Conservation (phyloP, 225 moss, liverwort and hornwort genomes). For the Marchantia paleacea region DNA sequence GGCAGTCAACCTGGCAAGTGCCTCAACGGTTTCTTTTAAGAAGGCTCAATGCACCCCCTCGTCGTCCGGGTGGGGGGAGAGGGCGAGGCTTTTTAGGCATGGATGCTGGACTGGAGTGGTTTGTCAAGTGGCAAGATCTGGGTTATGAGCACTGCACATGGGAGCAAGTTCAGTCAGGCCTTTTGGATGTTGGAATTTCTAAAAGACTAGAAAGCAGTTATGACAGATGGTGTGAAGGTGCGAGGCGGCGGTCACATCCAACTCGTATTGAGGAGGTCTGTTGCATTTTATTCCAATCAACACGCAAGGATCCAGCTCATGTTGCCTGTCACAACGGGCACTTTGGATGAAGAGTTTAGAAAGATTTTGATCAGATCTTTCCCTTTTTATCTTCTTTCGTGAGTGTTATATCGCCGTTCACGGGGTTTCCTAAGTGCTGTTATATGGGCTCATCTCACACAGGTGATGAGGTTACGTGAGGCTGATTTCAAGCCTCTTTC, state of each 20-base stretch:
- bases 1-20: slow-evolving; percentile 75
- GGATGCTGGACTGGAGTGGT: slow-evolving; percentile 59
- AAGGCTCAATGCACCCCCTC: slow-evolving; percentile 35
- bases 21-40: slow-evolving; percentile 74
- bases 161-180: slow-evolving; percentile 59
- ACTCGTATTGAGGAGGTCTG: slow-evolving; percentile 62
- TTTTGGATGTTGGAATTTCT: slow-evolving; percentile 41
- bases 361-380: too few relatives aligned
- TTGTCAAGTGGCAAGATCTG: slow-evolving; percentile 91
- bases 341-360: too few relatives aligned
- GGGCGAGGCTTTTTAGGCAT: slow-evolving; percentile 25
- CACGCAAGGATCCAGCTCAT: too few relatives aligned
- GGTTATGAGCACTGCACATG: slow-evolving; percentile 91
- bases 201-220: slow-evolving; percentile 46
- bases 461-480: slow-evolving; percentile 50
- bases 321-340: too few relatives aligned
- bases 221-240: slow-evolving; percentile 60
- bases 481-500: slow-evolving; percentile 39
- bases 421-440: neutral
- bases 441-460: slow-evolving; percentile 16
- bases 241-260: slow-evolving; percentile 44
- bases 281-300: neutral
- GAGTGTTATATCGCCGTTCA: neutral
- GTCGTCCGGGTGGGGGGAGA: slow-evolving; percentile 41
- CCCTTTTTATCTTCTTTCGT: neutral